Conservation (phyloP, 805 yeast genomes). For the Yarrowia deformans region DNA sequence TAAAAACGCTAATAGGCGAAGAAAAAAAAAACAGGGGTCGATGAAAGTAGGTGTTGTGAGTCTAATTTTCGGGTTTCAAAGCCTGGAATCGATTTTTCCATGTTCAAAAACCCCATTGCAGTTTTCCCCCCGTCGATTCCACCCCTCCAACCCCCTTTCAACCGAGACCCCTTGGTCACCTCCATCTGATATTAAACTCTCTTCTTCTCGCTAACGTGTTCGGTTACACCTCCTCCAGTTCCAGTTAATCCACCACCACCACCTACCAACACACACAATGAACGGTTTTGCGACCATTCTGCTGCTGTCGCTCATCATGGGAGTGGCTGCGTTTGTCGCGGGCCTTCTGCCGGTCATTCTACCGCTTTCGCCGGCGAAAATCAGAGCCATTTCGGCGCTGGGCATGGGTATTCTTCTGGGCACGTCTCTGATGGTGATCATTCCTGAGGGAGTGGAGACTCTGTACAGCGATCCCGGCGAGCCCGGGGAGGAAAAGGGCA, state of each 20-base stretch:
- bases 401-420: conserved; percentile 70
- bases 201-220: conserved; percentile 19
- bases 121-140: neutral
- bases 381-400: conserved; percentile 57
- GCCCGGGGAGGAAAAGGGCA: conserved; percentile 39
- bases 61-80: too few relatives aligned
- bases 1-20: neutral
- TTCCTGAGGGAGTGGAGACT: conserved; percentile 70
- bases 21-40: too few relatives aligned
- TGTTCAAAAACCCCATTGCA: too few relatives aligned
- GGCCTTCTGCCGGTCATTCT: conserved; percentile 44
- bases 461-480: conserved; percentile 45
- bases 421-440: conserved; percentile 63
- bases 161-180: neutral
- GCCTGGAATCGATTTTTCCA: too few relatives aligned
- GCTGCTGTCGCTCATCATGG: conserved; percentile 44
- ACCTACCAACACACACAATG: conserved; percentile 10
- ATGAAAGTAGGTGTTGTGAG: too few relatives aligned
- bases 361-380: conserved; percentile 41
- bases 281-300: conserved; percentile 34
- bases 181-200: neutral
- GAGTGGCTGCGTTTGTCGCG: conserved; percentile 44
- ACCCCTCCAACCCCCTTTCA: neutral
- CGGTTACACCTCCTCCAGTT: neutral
- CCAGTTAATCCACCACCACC: neutral